A percentile compares a stretch with the other conserved stretches of the same genome.
phyloP scores from a whole-genome alignment of 2,329 filamentous ascomycete species.

The Diaporthe longicolla region DNA sequence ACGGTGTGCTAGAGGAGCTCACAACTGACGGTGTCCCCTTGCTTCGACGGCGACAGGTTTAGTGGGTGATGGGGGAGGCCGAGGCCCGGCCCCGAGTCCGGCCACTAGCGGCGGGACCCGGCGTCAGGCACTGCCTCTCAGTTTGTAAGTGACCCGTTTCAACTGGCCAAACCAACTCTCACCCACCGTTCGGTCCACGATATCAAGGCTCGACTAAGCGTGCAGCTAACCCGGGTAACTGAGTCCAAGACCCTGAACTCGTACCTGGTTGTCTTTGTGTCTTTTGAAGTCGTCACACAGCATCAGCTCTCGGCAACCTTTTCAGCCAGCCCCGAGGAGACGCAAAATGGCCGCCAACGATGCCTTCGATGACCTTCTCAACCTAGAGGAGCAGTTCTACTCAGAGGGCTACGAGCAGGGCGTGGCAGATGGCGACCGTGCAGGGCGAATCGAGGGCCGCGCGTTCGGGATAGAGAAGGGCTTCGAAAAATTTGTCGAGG shows the following conservation, averaged over 20 bases:
- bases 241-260: neutral
- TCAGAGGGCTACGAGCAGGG: conserved; percentile 85
- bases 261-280: neutral
- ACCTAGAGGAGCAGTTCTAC: conserved; percentile 81
- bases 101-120: conserved; percentile 6
- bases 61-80: neutral
- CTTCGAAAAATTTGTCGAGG: conserved; percentile 90
- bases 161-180: neutral
- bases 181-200: neutral
- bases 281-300: neutral
- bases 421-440: conserved; percentile 78
- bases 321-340: neutral
- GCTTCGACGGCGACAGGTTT: too few species aligned
- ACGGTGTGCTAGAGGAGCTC: too few species aligned
- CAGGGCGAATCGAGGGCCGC: conserved; percentile 89
- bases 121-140: neutral
- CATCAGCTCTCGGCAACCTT: neutral
- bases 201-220: neutral
- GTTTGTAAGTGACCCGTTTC: conserved; percentile 5
- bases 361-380: conserved; percentile 70
- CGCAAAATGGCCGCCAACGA: conserved; percentile 56
- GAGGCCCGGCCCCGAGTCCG: conserved; percentile 2
- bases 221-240: too few species aligned
- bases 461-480: conserved; percentile 92
- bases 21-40: too few species aligned